Evolutionary conservation across 73 alveolate genomes (phyloP).

Genomic region (Tetrahymena borealis): DNA sequence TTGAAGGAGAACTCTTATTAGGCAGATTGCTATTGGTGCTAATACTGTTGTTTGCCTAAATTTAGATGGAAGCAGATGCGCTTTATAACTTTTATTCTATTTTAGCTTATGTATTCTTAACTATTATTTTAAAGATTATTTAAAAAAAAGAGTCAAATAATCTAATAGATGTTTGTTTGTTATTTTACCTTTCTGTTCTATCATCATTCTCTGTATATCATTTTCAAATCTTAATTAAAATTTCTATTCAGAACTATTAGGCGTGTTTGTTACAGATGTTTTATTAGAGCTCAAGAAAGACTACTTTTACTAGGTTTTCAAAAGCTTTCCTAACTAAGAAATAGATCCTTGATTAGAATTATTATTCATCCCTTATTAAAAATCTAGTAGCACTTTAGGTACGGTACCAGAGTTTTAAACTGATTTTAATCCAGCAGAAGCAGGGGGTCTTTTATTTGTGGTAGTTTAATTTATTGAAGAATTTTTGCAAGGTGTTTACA

Average conservation of each 20-base stretch:
- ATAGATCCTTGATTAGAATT: neutral
- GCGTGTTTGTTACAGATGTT: neutral
- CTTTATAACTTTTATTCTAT: no score
- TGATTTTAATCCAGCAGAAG: neutral
- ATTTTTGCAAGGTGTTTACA: neutral
- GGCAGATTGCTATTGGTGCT: no score
- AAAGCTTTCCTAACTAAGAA: neutral
- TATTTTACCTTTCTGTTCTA: neutral
- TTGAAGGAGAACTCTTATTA: neutral
- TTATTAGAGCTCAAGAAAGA: neutral
- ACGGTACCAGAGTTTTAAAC: neutral
- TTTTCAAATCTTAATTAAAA: neutral
- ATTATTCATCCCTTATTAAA: neutral
- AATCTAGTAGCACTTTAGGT: neutral
- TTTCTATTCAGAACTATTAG: neutral
- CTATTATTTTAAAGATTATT: no score
- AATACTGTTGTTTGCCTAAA: no score
- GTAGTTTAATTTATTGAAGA: neutral
- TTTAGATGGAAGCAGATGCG: no score
- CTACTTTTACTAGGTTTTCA: neutral
- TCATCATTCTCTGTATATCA: neutral
- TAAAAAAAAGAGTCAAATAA: no score
- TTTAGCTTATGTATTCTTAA: no score
- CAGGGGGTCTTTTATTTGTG: neutral
- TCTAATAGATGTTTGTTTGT: no score